Base-by-base conservation (phyloP, 2,329 filamentous ascomycete genomes). In the Arthrobotrys sinensis region DNA sequence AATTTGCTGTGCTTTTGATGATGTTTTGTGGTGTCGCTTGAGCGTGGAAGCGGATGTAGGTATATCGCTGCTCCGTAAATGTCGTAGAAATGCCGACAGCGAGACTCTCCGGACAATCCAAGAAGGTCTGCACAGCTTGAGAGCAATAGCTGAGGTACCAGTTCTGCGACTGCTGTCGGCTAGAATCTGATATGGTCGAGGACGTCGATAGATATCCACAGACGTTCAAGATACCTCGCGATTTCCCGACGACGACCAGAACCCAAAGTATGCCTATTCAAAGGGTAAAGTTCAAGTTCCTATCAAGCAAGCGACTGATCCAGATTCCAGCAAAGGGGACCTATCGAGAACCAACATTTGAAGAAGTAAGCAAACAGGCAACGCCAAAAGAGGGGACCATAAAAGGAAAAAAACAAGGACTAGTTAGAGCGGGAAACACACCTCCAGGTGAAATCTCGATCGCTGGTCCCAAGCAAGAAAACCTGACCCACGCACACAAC, bases 401-500 rank as follows among this genome's bases (percentile, higher is more conserved):
- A 66, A 62, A 60, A 28, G 36, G 71, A 66, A 62, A 63, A 60
- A 45, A 28, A 28, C 46, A 65, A 43, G 52, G 50, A 50, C 55
- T 60, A 60, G 55, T 43, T 16, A 19, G 52, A 68, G 65, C 24
- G 34, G 55, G 38, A 62, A 71, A 78, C 75, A 48, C 67, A 72
- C 75, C 62, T 78, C 67, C 67, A 62, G 53, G 46, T 43, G 48
- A 62, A 67, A 67, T 67, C 50, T 72, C 62, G 75, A 72, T 71
- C 62, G 46, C 75, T 62, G 45, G 67, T 66, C 67, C 75, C 67
- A 67, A 72, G 75, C 75, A 78, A 72, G 75, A 67, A 72, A 78
- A 62, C 68, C 50, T 60, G 67, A 64, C 75, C 66, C 75, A 78
- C 63, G 67, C 75, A 71, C 68, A 55, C 68, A 72, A 78, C 72